These are phyloP conservation scores for Aspergillus cristatus DNA, from an alignment of 495 filamentous ascomycete species.

Conservation along the genomic window DNA sequence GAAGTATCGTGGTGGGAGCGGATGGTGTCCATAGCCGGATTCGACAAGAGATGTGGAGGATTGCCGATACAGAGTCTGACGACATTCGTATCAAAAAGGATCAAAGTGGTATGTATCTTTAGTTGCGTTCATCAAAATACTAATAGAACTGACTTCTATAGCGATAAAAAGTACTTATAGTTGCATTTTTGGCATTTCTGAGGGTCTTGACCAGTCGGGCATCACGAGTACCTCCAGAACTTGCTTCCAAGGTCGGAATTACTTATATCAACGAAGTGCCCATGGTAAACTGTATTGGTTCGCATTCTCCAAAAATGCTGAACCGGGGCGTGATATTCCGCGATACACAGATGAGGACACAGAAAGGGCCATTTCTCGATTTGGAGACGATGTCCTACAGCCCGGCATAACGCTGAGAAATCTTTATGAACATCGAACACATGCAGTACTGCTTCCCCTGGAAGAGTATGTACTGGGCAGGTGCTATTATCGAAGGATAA, in stretches of 20 bases:
- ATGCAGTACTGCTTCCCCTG: slow-evolving; percentile 16
- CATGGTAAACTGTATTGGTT: slow-evolving; percentile 25
- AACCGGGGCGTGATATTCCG: slow-evolving; percentile 9
- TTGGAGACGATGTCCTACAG: slow-evolving; percentile 14
- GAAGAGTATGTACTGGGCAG: slow-evolving; percentile 30
- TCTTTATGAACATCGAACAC: slow-evolving; percentile 18
- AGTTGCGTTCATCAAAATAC: no score
- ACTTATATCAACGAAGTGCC: slow-evolving; percentile 15
- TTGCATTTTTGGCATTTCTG: slow-evolving; percentile 31
- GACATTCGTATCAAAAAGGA: no score
- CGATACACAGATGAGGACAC: slow-evolving; percentile 26
- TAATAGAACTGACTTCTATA: slow-evolving; percentile 8
- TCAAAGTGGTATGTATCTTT: no score
- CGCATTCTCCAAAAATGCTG: slow-evolving; percentile 18
- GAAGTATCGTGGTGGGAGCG: slow-evolving; percentile 33
- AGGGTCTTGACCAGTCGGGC: slow-evolving; percentile 3
- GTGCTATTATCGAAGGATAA: slow-evolving; percentile 26
- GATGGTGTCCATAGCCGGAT: slow-evolving; percentile 41
- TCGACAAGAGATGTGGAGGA: slow-evolving; percentile 27
- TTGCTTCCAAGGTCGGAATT: slow-evolving; percentile 9
- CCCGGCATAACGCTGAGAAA: slow-evolving; percentile 26
- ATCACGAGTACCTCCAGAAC: background rate
- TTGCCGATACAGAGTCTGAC: slow-evolving; percentile 9
- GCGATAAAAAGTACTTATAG: slow-evolving; percentile 12
- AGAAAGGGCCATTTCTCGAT: slow-evolving; percentile 6